phyloP scores from a whole-genome alignment of 257 asterid genomes.

The Solanum phureja region DNA sequence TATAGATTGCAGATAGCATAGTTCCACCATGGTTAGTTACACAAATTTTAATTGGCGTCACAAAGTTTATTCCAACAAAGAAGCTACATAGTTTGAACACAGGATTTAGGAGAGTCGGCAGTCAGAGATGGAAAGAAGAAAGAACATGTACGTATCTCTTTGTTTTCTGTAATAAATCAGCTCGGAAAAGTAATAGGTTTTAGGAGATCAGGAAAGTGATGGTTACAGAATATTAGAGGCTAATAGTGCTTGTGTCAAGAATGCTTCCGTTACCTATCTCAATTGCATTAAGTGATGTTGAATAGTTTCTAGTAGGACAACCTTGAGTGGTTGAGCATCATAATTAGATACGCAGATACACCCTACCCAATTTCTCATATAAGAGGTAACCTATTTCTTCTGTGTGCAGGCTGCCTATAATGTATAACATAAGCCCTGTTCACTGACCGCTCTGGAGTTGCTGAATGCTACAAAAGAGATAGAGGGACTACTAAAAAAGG shows the following conservation, averaged over 20 bases:
- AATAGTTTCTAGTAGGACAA: neutral
- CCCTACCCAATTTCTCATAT: neutral
- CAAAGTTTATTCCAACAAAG: conserved; percentile 65
- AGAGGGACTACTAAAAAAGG: conserved; percentile 59
- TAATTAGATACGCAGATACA: neutral
- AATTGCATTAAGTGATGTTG: neutral
- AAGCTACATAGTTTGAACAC: conserved; percentile 57
- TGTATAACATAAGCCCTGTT: conserved; percentile 55
- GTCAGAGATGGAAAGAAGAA: conserved; percentile 60
- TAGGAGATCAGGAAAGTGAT: neutral
- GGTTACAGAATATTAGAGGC: neutral
- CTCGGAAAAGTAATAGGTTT: neutral
- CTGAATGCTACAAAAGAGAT: conserved; percentile 65
- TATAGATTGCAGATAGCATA: conserved; percentile 80
- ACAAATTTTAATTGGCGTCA: conserved; percentile 50
- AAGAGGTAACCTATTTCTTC: neutral
- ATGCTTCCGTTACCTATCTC: neutral
- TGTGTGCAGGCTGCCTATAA: conserved; percentile 51
- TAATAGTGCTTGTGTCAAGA: neutral
- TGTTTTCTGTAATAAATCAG: conserved; percentile 1
- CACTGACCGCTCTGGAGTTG: conserved; percentile 76
- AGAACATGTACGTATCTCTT: conserved; percentile 30
- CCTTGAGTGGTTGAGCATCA: neutral
- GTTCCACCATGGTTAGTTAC: conserved; percentile 63
- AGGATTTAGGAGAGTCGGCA: conserved; percentile 66